These are phyloP conservation scores for Ogataea methylovora DNA, from an alignment of 805 yeast species.

Conservation along the genomic window DNA sequence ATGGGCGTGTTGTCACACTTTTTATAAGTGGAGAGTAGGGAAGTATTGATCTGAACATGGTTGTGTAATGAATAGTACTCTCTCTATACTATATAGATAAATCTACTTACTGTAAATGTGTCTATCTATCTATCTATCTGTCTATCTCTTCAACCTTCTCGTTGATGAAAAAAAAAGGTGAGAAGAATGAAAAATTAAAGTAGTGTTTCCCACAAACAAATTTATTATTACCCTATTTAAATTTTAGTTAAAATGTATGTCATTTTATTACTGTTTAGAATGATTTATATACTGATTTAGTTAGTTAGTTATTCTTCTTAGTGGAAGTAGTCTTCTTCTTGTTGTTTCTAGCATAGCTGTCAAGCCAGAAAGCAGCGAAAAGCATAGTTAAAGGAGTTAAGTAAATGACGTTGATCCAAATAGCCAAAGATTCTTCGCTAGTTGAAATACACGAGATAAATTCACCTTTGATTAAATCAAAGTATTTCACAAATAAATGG, in stretches of 20 bases:
- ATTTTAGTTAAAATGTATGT: too few species aligned
- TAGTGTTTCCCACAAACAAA: too few species aligned
- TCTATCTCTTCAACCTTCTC: too few species aligned
- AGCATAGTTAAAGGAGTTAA: slow-evolving; percentile 61
- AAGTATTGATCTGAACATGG: not conserved
- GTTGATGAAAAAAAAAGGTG: too few species aligned
- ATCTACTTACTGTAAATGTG: too few species aligned
- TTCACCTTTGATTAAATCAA: slow-evolving; percentile 36
- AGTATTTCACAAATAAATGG: slow-evolving; percentile 55
- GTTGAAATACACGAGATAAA: slow-evolving; percentile 45
- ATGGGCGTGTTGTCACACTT: not conserved
- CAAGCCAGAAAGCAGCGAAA: slow-evolving; percentile 59
- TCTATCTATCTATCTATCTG: too few species aligned
- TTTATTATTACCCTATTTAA: too few species aligned
- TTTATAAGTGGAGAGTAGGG: not conserved
- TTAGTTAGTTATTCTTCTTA: slow-evolving; percentile 2
- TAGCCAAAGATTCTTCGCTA: slow-evolving; percentile 55
- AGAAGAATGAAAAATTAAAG: too few species aligned
- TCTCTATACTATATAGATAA: too few species aligned
- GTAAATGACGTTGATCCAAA: slow-evolving; percentile 54
- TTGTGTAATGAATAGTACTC: too few species aligned
- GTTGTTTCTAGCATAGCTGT: slow-evolving; percentile 36
- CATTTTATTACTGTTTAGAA: too few species aligned
- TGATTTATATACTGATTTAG: too few species aligned
- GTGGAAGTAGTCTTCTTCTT: not conserved